These are phyloP conservation scores for Erodium texanum DNA, from an alignment of 441 rosid genomes.

Conservation along the genomic window DNA sequence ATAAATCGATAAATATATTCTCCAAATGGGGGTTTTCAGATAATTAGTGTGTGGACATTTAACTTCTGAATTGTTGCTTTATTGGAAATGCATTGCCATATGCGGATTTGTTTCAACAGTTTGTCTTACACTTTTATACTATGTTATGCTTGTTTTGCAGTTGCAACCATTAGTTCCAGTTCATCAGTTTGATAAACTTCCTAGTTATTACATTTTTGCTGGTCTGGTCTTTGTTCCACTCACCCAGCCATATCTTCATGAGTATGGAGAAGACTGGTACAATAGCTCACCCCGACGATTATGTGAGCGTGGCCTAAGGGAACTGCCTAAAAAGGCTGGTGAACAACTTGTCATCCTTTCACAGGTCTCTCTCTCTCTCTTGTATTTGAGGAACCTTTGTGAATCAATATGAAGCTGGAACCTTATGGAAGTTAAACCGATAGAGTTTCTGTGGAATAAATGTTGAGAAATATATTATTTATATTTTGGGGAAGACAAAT, in stretches of 20 bases:
- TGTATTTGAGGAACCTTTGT: not conserved
- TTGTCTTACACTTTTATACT: not conserved
- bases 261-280: constrained; percentile 89
- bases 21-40: not conserved
- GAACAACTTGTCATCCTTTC: constrained; percentile 77
- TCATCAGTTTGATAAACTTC: constrained; percentile 67
- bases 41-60: not conserved
- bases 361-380: constrained; percentile 37
- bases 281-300: constrained; percentile 64
- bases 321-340: constrained; percentile 54
- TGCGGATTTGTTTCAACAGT: not conserved
- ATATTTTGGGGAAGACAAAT: too few relatives aligned
- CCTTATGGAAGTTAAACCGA: not conserved
- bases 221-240: constrained; percentile 75
- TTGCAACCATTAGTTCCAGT: constrained; percentile 76
- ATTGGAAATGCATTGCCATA: not conserved
- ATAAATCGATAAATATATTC: not conserved
- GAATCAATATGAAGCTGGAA: not conserved
- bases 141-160: constrained; percentile 33
- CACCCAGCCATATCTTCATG: constrained; percentile 75
- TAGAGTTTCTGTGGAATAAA: not conserved
- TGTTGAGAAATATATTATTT: not conserved
- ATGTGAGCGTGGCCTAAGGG: constrained; percentile 67
- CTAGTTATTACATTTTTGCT: constrained; percentile 78
- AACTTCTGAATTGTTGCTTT: not conserved